Conservation (phyloP, 129 eudicot genomes). For the Helianthus tuberosus region DNA sequence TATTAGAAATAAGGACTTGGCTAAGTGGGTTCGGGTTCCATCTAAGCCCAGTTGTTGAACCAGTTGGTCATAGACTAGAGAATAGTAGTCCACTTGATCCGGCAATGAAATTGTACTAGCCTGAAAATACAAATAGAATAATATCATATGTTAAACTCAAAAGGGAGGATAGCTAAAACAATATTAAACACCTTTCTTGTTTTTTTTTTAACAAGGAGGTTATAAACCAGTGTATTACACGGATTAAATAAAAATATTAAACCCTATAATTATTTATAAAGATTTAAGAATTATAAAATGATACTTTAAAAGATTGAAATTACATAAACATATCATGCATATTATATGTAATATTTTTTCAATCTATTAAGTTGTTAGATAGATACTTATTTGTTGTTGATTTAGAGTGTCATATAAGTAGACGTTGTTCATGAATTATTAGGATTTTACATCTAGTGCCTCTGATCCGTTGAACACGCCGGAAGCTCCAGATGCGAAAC, state of each 20-base stretch:
- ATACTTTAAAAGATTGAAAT: no score
- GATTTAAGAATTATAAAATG: no score
- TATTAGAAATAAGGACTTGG: slow-evolving; percentile 59
- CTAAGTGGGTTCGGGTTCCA: slow-evolving; percentile 40
- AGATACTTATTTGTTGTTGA: no score
- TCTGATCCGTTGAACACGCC: slow-evolving; percentile 65
- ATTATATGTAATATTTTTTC: no score
- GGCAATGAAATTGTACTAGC: slow-evolving; percentile 49
- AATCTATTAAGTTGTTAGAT: no score
- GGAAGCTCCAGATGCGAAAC: slow-evolving; percentile 81
- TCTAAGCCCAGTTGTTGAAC: slow-evolving; percentile 41
- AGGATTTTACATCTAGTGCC: slow-evolving; percentile 41
- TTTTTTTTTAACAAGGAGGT: no score
- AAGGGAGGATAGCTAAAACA: slow-evolving; percentile 71
- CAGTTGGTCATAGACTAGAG: slow-evolving; percentile 43
- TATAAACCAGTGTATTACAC: no score
- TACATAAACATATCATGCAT: no score
- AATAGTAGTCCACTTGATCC: slow-evolving; percentile 51
- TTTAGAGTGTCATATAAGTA: background rate
- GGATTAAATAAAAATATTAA: no score
- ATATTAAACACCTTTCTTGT: no score
- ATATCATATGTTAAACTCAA: accelerated
- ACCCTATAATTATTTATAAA: no score
- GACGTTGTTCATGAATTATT: background rate
- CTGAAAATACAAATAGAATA: slow-evolving; percentile 23